Evolutionary conservation across 2,329 filamentous ascomycete genomes (phyloP).

Genomic region (Botrytis pseudocinerea): DNA sequence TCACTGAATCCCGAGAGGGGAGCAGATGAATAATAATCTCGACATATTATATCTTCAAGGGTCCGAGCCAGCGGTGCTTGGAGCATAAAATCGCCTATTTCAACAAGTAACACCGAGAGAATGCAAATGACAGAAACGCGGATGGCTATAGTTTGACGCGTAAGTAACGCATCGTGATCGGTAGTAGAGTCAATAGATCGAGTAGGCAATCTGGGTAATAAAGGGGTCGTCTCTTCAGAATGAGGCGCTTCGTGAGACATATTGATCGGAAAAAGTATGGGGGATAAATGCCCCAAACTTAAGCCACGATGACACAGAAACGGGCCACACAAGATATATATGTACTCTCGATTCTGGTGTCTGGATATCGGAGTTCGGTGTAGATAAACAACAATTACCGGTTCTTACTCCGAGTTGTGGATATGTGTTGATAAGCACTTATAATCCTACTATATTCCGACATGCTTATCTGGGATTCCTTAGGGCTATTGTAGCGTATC

Average conservation of each 20-base stretch:
- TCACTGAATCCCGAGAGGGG: conserved; percentile 32
- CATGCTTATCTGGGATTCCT: not conserved
- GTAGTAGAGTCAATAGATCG: not conserved
- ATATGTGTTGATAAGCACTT: conserved; percentile 11
- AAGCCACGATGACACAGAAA: not conserved
- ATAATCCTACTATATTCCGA: not conserved
- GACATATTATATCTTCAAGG: conserved; percentile 56
- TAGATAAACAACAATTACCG: not conserved
- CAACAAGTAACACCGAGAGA: conserved; percentile 42
- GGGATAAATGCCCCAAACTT: not conserved
- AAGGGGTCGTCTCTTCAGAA: conserved; percentile 7
- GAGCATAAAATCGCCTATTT: conserved; percentile 44
- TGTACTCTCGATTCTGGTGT: not conserved
- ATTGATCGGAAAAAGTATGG: not conserved
- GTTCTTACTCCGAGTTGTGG: not conserved
- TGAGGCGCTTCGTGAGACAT: conserved; percentile 2
- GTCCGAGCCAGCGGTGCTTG: conserved; percentile 50
- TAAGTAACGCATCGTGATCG: not conserved
- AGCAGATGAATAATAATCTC: conserved; percentile 47
- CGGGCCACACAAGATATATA: not conserved
- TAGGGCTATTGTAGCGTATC: not conserved
- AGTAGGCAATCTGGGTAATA: not conserved
- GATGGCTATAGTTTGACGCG: not conserved
- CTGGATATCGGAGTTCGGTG: not conserved
- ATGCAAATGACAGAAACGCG: conserved; percentile 18